Conservation (phyloP, 2,329 filamentous ascomycete species). For the Colletotrichum chrysophilum region DNA sequence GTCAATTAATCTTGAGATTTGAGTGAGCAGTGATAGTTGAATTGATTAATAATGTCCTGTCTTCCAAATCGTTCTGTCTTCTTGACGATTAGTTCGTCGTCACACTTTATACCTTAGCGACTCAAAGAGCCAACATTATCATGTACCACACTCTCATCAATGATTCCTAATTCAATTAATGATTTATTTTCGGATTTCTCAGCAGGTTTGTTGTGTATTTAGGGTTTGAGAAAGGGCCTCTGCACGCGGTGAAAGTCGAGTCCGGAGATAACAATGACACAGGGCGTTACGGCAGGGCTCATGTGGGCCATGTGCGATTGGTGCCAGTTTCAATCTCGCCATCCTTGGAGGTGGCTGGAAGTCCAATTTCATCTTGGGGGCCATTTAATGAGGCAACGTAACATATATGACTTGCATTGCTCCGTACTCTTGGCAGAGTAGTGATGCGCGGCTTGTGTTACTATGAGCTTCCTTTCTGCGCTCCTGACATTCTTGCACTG, state of each 20-base stretch:
- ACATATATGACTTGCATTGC: no score
- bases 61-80: accelerated
- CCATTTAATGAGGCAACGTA: no score
- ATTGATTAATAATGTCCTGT: accelerated
- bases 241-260: not conserved
- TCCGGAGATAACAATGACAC: not conserved
- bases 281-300: not conserved
- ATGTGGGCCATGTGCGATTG: accelerated
- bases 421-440: no score
- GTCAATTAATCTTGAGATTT: accelerated
- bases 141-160: accelerated
- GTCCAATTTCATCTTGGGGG: no score
- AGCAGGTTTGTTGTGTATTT: not conserved
- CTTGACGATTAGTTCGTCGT: accelerated
- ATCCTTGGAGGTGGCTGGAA: no score
- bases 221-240: accelerated
- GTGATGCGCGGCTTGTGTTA: no score
- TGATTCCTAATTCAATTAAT: accelerated
- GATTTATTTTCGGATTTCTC: not conserved
- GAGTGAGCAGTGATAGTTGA: not conserved
- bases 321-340: not conserved
- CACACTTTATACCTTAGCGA: not conserved
- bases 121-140: not conserved
- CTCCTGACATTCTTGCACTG: no score
- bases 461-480: no score